These are phyloP conservation scores for Dicorynia guianensis DNA, from an alignment of 306 rosid genomes.

Conservation along the genomic window DNA sequence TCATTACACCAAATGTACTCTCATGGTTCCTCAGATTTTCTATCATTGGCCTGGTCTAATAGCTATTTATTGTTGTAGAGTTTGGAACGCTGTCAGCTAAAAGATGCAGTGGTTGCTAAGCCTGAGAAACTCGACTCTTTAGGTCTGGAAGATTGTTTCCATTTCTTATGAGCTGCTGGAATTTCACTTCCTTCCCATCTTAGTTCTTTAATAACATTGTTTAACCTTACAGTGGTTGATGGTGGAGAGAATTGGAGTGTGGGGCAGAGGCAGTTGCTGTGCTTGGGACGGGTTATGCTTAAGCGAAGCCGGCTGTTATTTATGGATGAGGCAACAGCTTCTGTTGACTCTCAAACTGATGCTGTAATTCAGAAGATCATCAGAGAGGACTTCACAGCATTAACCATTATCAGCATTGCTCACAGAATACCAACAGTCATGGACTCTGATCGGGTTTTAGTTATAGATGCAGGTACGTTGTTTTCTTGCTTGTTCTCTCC, in stretches of 20 bases:
- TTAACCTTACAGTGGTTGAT: conserved; percentile 52
- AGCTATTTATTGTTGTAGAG: conserved; percentile 45
- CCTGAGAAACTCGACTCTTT: conserved; percentile 65
- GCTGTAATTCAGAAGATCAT: conserved; percentile 73
- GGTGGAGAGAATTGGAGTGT: conserved; percentile 87
- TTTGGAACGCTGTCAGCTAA: conserved; percentile 80
- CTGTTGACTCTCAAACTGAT: conserved; percentile 83
- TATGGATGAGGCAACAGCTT: conserved; percentile 86
- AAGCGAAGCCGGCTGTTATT: conserved; percentile 70
- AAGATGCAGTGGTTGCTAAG: conserved; percentile 70
- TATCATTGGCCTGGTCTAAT: conserved; percentile 22
- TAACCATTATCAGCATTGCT: conserved; percentile 88
- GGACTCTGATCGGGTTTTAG: conserved; percentile 81
- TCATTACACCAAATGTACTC: background rate
- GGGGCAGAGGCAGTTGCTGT: conserved; percentile 84
- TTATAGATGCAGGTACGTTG: conserved; percentile 67
- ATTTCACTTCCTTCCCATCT: background rate
- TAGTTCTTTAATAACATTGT: background rate
- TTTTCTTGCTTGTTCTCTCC: conserved; percentile 2
- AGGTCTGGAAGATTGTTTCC: conserved; percentile 46
- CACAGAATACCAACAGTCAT: conserved; percentile 89
- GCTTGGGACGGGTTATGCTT: conserved; percentile 79
- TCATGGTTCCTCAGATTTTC: background rate
- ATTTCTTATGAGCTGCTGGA: conserved; percentile 1
- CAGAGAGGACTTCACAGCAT: conserved; percentile 71